A percentile compares a stretch with the other conserved stretches of the same genome.
Conservation (phyloP, 2,329 filamentous ascomycete genomes). For the Penicillium sclerotiorum region DNA sequence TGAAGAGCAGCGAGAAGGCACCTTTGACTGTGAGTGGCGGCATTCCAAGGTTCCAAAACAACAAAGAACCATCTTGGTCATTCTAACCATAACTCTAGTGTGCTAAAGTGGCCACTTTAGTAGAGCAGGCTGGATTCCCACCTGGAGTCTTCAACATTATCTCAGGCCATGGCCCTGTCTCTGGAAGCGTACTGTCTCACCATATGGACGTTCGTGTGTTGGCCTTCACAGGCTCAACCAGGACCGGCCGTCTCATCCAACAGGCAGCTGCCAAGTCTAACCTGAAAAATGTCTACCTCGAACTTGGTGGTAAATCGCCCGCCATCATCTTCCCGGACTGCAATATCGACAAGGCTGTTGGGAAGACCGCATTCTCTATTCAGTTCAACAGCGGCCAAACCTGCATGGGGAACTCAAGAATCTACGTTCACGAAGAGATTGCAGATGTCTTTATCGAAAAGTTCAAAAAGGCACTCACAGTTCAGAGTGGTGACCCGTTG, state of each 20-base stretch:
- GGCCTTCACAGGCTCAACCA: constrained; percentile 63
- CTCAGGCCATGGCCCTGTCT: constrained; percentile 61
- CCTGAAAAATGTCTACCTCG: constrained; percentile 66
- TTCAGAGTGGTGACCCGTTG: too few species aligned
- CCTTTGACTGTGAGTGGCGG: constrained; percentile 47
- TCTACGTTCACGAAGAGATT: too few species aligned
- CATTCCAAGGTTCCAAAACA: background rate
- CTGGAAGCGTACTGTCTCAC: constrained; percentile 58
- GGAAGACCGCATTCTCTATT: too few species aligned
- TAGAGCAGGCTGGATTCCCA: constrained; percentile 55
- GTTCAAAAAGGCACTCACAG: too few species aligned
- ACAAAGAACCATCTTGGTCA: background rate
- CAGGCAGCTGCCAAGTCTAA: constrained; percentile 62
- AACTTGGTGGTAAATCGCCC: too few species aligned
- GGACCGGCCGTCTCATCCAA: constrained; percentile 61
- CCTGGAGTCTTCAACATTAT: constrained; percentile 63
- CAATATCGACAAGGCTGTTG: too few species aligned
- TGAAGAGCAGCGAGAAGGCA: constrained; percentile 68
- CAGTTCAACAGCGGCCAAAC: too few species aligned
- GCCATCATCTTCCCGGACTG: too few species aligned
- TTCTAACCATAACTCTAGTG: background rate
- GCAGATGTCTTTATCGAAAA: too few species aligned
- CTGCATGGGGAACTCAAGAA: too few species aligned
- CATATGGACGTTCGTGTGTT: constrained; percentile 67
- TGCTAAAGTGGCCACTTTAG: background rate